Conservation (phyloP, 108 stramenopile species). For the Aurantiochytrium sp. region DNA sequence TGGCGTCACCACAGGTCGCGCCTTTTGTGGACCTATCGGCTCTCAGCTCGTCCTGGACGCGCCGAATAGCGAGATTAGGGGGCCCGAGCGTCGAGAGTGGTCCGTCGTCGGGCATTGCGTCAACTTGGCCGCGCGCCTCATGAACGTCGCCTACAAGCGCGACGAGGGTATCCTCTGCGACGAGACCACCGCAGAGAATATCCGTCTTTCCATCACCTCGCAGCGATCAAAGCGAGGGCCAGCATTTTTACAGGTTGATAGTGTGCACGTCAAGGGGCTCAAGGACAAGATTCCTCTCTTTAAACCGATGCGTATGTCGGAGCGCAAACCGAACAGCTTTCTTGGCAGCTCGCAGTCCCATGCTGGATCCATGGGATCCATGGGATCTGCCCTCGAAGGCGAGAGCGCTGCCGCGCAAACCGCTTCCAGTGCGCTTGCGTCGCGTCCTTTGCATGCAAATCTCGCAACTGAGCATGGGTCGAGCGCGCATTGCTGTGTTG, state of each 20-base stretch:
- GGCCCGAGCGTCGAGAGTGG: constrained; percentile 19
- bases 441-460: no score
- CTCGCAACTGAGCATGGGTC: no score
- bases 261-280: constrained; percentile 8
- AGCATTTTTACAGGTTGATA: neutral
- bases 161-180: constrained; percentile 24
- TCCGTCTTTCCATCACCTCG: neutral
- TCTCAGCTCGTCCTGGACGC: neutral
- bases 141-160: constrained; percentile 22
- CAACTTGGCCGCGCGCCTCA: constrained; percentile 24
- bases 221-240: constrained; percentile 1
- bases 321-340: neutral
- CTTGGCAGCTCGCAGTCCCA: neutral
- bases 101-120: constrained; percentile 20
- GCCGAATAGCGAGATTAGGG: neutral
- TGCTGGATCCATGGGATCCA: neutral
- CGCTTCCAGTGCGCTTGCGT: no score
- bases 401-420: neutral
- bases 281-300: neutral
- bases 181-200: constrained; percentile 7
- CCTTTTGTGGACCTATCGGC: constrained; percentile 27
- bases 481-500: neutral
- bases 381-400: neutral
- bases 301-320: neutral
- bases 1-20: constrained; percentile 29